phyloP scores from a whole-genome alignment of 2,329 filamentous ascomycete genomes.

The Trichothecium roseum region DNA sequence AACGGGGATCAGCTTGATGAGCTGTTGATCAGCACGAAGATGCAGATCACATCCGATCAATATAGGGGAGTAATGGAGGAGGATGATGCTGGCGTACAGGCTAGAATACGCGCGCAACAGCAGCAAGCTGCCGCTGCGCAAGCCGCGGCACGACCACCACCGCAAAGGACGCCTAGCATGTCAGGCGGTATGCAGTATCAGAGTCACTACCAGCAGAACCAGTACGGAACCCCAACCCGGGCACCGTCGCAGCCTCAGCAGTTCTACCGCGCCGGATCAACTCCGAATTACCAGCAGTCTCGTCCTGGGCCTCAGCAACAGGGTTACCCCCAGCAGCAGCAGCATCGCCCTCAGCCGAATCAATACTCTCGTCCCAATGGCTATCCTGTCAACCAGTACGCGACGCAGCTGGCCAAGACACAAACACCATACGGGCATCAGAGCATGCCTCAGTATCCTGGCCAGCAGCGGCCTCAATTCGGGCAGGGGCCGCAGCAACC shows the following conservation, averaged over 20 bases:
- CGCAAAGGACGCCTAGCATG: slow-evolving; percentile 26
- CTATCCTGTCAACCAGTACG: slow-evolving; percentile 31
- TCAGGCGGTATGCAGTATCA: slow-evolving; percentile 26
- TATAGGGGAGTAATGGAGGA: slow-evolving; percentile 76
- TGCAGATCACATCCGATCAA: slow-evolving; percentile 62
- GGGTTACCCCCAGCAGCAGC: slow-evolving; percentile 17
- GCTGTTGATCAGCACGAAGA: slow-evolving; percentile 68
- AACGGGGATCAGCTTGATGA: slow-evolving; percentile 79
- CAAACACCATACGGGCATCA: slow-evolving; percentile 42
- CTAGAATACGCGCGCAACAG: slow-evolving; percentile 32
- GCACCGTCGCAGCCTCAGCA: slow-evolving; percentile 32
- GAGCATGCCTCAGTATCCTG: slow-evolving; percentile 34
- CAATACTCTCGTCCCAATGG: slow-evolving; percentile 40
- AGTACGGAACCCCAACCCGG: slow-evolving; percentile 37
- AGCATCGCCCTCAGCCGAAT: slow-evolving; percentile 28
- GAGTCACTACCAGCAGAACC: slow-evolving; percentile 34
- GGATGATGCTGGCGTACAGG: slow-evolving; percentile 54
- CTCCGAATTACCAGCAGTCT: slow-evolving; percentile 27
- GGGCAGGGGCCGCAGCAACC: slow-evolving; percentile 28
- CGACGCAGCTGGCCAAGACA: slow-evolving; percentile 40
- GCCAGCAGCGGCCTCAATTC: slow-evolving; percentile 34
- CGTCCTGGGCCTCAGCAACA: slow-evolving; percentile 28
- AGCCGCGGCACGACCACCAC: slow-evolving; percentile 22
- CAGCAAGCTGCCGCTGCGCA: slow-evolving; percentile 20
- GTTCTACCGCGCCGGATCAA: slow-evolving; percentile 28